Conservation (phyloP, 2,329 filamentous ascomycete genomes). For the Dendrostoma leiphaemia region DNA sequence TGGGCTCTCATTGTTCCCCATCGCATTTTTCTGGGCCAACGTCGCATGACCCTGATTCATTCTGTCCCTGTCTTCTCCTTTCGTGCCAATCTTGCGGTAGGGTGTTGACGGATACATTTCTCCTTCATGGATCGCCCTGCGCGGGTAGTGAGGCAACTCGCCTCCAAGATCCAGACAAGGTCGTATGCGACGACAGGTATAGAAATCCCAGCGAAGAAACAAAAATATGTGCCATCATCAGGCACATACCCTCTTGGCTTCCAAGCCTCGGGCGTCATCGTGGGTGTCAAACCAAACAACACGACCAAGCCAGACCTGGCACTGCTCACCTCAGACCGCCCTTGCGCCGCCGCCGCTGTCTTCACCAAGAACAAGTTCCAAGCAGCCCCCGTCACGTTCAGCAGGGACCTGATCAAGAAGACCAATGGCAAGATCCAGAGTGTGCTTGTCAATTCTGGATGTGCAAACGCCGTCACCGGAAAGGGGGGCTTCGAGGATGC, state of each 20-base stretch:
- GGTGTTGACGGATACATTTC: neutral
- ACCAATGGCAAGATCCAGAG: conserved; percentile 72
- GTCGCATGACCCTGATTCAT: neutral
- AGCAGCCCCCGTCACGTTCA: conserved; percentile 89
- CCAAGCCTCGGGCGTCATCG: conserved; percentile 79
- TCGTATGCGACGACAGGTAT: conserved; percentile 16
- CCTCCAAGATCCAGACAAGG: conserved; percentile 26
- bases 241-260: conserved; percentile 93
- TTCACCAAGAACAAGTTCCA: conserved; percentile 99
- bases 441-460: conserved; percentile 91
- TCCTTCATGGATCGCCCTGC: conserved; percentile 18
- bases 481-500: conserved; percentile 88
- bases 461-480: conserved; percentile 95
- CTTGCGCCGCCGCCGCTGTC: conserved; percentile 84
- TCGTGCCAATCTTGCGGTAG: too few species aligned
- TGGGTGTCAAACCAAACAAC: conserved; percentile 91
- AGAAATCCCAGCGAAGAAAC: conserved; percentile 71
- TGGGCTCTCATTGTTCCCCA: too few species aligned
- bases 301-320: conserved; percentile 89
- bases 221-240: conserved; percentile 81
- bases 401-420: conserved; percentile 66
- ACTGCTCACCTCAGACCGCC: conserved; percentile 79
- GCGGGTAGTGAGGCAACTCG: conserved; percentile 18
- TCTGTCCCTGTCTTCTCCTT: neutral
- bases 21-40: too few species aligned